Conservation (phyloP, 108 stramenopile genomes). For the Craspedostauros australis region DNA sequence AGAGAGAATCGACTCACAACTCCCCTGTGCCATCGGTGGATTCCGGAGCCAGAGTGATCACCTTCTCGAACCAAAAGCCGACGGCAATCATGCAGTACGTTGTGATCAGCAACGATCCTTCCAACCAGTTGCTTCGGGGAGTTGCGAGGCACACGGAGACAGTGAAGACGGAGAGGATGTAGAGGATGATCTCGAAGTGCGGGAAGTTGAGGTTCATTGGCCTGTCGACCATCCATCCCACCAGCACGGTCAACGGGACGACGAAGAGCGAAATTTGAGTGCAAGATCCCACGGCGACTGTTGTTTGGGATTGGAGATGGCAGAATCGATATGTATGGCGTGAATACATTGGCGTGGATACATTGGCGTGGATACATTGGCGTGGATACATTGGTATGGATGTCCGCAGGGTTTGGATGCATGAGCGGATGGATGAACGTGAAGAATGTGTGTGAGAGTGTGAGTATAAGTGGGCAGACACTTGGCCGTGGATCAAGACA, state of each 20-base stretch:
- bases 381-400: no score
- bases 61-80: constrained; percentile 83
- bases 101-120: constrained; percentile 79
- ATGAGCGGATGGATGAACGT: no score
- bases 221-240: constrained; percentile 74
- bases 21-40: no score
- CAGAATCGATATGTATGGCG: no score
- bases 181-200: constrained; percentile 72
- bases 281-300: constrained; percentile 82
- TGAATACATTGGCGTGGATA: no score
- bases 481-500: no score
- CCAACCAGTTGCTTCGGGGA: constrained; percentile 82
- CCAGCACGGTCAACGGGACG: constrained; percentile 77
- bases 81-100: constrained; percentile 83
- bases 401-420: no score
- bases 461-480: no score
- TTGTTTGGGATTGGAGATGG: not conserved
- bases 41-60: constrained; percentile 16
- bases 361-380: no score
- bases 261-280: constrained; percentile 90
- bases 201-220: constrained; percentile 92
- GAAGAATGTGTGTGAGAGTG: no score
- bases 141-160: constrained; percentile 61
- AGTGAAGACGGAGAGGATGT: constrained; percentile 75
- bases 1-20: no score